Base-by-base conservation (phyloP, 148 eudicot genomes). In the Talinum fruticosum region DNA sequence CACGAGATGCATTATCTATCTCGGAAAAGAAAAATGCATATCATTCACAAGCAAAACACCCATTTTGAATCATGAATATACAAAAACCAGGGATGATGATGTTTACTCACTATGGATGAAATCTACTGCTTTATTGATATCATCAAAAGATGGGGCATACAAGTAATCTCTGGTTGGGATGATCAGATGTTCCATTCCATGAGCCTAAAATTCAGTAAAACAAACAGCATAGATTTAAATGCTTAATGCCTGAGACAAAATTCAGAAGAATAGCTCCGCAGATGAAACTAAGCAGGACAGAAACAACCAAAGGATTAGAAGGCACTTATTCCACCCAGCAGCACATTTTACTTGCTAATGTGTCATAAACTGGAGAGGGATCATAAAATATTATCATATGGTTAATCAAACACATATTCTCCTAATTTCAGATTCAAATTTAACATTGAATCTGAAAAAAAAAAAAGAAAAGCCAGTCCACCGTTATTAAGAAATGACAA, bases 111-210 rank as follows among this genome's bases (percentile, higher is more conserved):
- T 72, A 76, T 89, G 88, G 83, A 92, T 90, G 82, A 89, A 92
- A 61, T 87, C 88, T 74, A 90, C 92, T 18, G 97, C 97, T 73
- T 72, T 87, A 57, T 82, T 62, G 54, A 92, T 92, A 74, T 92
- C 92, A 69, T 67, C 79, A 77, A 86, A 82, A 10, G 94, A 90
- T 61, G 97, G 97, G 15, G 97, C 94, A 89, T 87, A 92, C 45
- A 89, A 85, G 75, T 90, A 92, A 79, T 92, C 94, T 83, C 92
- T 83, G 8, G 94, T 92, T 8, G 97, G 97, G 79, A 92, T 85
- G 21, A 92, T 86, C 44, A 92, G 86, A 85, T 90, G 94, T 57
- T 87, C 85, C 73, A 92, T 92, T 34, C 86, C 94, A 85, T 84
- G 86, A 71, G 88, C 90, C 94, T 92, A 75, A n/a, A 54, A 59